Conservation (phyloP, 129 eudicot genomes). For the Ambrosia trifida region DNA sequence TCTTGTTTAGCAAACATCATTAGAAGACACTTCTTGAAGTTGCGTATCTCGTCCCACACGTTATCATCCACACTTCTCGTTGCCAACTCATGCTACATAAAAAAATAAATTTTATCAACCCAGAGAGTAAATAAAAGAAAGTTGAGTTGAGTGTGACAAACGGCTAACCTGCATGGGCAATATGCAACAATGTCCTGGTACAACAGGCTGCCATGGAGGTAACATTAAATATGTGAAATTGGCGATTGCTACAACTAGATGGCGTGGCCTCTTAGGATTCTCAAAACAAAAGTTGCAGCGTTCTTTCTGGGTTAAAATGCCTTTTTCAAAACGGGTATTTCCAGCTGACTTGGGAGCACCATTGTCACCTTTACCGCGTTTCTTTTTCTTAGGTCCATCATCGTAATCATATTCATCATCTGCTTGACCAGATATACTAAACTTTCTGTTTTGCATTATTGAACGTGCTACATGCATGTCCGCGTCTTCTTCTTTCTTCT, state of each 20-base stretch:
- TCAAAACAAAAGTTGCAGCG: constrained; percentile 94
- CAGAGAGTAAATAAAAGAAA: neutral
- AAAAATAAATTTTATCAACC: neutral
- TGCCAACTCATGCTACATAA: constrained; percentile 74
- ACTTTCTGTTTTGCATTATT: constrained; percentile 66
- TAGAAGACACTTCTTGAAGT: constrained; percentile 85
- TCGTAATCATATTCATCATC: constrained; percentile 94
- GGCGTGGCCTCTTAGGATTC: constrained; percentile 79
- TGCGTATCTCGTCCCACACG: constrained; percentile 90
- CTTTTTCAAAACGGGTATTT: constrained; percentile 43
- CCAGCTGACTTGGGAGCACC: constrained; percentile 35
- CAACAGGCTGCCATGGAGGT: constrained; percentile 80
- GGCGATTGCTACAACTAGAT: constrained; percentile 86
- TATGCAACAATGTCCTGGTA: constrained; percentile 88
- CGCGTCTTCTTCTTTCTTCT: constrained; percentile 75
- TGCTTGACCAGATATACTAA: constrained; percentile 57
- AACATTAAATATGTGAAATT: constrained; percentile 81
- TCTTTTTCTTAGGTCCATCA: constrained; percentile 73
- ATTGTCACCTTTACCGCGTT: constrained; percentile 48
- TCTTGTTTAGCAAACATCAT: constrained; percentile 96
- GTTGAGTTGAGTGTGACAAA: neutral
- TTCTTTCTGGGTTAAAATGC: constrained; percentile 76
- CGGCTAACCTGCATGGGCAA: constrained; percentile 77
- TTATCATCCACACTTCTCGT: constrained; percentile 77
- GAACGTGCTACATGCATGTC: constrained; percentile 78